These are phyloP conservation scores for Xerocomus amazonicus DNA, from an alignment of 1,284 basidiomycete genomes.

Conservation along the genomic window DNA sequence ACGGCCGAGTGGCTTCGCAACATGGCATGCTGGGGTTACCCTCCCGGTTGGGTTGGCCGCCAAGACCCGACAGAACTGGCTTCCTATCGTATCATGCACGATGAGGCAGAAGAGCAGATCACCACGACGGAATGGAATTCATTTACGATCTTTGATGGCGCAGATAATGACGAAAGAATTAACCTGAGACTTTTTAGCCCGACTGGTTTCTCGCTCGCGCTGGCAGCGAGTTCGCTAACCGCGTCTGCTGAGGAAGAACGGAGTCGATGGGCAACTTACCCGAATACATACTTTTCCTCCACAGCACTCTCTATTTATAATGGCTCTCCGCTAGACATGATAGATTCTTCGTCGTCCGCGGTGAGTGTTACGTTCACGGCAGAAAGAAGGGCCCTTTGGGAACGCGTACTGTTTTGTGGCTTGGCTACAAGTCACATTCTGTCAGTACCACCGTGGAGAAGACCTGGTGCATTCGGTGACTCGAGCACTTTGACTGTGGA, in stretches of 20 bases:
- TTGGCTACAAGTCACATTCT: neutral
- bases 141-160: conserved; percentile 39
- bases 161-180: conserved; percentile 34
- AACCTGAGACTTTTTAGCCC: conserved; percentile 19
- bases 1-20: conserved; percentile 54
- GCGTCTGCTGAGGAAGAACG: conserved; percentile 1
- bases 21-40: conserved; percentile 74
- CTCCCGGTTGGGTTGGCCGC: conserved; percentile 59
- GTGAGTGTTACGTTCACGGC: conserved; percentile 35
- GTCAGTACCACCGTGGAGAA: conserved; percentile 27
- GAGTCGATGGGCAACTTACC: conserved; percentile 61
- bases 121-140: conserved; percentile 19
- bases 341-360: conserved; percentile 21
- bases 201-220: neutral
- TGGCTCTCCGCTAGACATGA: conserved; percentile 34
- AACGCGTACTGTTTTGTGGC: conserved; percentile 31
- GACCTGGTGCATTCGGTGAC: conserved; percentile 12
- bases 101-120: conserved; percentile 25
- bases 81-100: conserved; percentile 35
- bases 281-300: conserved; percentile 56
- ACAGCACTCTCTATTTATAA: conserved; percentile 52
- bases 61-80: conserved; percentile 52
- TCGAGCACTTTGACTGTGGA: neutral
- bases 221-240: neutral
- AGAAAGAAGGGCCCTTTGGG: conserved; percentile 42